Evolutionary conservation across 192 early-diverging fungal genomes (phyloP), one percentile per base, ranked within the genome.

Genomic region (Coemansia sp.): DNA sequence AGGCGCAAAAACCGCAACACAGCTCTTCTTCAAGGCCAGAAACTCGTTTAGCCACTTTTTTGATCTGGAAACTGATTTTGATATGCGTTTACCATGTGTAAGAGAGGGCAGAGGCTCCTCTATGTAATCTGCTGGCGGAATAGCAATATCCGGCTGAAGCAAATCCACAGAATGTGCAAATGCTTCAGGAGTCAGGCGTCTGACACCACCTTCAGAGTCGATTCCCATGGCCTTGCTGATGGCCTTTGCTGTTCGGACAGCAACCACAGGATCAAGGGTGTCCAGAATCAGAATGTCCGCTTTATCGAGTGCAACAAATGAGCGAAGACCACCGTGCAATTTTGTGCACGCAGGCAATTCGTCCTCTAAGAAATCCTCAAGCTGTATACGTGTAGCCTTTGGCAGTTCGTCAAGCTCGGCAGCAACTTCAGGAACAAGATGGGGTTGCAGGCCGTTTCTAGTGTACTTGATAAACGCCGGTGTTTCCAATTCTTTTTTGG

Each of bases 381-480:
- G 26, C 69, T 83, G 75, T 16, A 83, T 63, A n/a, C 73, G 81
- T 11, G 73, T 78, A 8, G 59, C 58, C 39, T 65, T 54, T 19
- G 81, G 76, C 61, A 75, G 67, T n/a, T 26, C 63, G 9, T 21
- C 67, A 6, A 83, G 36, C 63, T 71, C 65, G 5, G 76, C 64
- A n/a, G 73, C 77, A 16, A 83, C 70, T 37, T 83, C 81, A 16
- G 67, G 81, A 41, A 83, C 72, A 47, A 83, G 62, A 22, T 83
- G 81, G 47, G 81, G 81, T 43, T 83, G 81, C 45, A 83, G 63
- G 7, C 76, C 81, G 41, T 70, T 72, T 12, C 75, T 58, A 16
- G 81, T 83, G 65, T 83, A 83, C 64, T 78, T 74, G 55, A 83
- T 49, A 19, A 75, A 83, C 5, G 65, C 47, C 36, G 81, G 81